These are phyloP conservation scores for Metschnikowia lochheadii DNA, from an alignment of 805 yeast species.

Conservation along the genomic window DNA sequence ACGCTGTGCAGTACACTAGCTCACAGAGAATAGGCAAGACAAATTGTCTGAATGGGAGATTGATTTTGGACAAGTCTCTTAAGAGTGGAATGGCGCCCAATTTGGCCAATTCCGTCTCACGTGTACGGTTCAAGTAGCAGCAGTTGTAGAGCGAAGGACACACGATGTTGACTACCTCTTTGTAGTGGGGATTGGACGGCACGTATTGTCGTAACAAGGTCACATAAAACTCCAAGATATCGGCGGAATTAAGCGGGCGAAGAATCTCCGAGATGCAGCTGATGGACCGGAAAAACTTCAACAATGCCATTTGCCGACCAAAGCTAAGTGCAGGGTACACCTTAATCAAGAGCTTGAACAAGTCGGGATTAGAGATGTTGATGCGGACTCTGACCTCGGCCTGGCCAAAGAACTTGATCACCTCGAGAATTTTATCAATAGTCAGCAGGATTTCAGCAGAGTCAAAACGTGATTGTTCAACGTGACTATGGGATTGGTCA, in stretches of 20 bases:
- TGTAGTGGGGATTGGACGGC: conserved; percentile 29
- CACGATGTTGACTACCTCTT: conserved; percentile 40
- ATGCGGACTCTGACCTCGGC: conserved; percentile 44
- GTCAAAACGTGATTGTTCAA: neutral
- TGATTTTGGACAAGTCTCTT: conserved; percentile 34
- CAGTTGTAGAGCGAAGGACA: conserved; percentile 50
- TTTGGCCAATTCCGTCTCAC: conserved; percentile 44
- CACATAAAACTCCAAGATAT: conserved; percentile 43
- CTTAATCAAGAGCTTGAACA: conserved; percentile 40
- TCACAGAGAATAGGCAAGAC: conserved; percentile 52
- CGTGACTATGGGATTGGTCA: neutral
- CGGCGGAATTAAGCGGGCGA: conserved; percentile 32
- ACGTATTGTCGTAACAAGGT: conserved; percentile 24
- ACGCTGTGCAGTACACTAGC: conserved; percentile 42
- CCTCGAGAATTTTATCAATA: conserved; percentile 34
- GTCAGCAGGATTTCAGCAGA: conserved; percentile 6
- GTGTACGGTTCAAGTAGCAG: conserved; percentile 43
- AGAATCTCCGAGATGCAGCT: conserved; percentile 34
- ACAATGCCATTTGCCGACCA: conserved; percentile 33
- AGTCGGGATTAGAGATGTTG: conserved; percentile 34
- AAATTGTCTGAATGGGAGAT: conserved; percentile 47
- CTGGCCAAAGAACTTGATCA: conserved; percentile 41
- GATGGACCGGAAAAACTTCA: conserved; percentile 44
- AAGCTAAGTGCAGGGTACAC: conserved; percentile 30
- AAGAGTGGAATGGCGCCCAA: conserved; percentile 47